Conservation (phyloP, 2,329 filamentous ascomycete genomes). For the Neophaeococcomyces aloes region DNA sequence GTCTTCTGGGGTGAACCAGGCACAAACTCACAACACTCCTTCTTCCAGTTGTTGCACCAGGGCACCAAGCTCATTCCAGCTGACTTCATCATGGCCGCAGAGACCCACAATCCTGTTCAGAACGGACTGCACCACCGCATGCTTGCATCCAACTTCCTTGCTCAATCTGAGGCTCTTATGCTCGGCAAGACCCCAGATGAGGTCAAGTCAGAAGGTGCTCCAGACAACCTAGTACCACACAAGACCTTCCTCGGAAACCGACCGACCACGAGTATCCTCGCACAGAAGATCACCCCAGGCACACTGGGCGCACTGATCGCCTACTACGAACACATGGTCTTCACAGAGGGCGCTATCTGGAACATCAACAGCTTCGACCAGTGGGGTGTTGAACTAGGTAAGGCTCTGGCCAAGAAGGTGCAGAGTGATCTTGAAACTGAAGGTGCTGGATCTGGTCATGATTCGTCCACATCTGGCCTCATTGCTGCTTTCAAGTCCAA, state of each 20-base stretch:
- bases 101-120: constrained; percentile 93
- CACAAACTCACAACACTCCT: constrained; percentile 98
- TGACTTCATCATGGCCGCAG: constrained; percentile 92
- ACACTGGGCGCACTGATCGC: constrained; percentile 91
- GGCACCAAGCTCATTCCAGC: constrained; percentile 97
- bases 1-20: constrained; percentile 97
- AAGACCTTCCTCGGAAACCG: constrained; percentile 99
- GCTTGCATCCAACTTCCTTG: constrained; percentile 43
- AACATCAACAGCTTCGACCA: constrained; percentile 99
- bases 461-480: constrained; percentile 76
- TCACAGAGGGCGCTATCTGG: constrained; percentile 95
- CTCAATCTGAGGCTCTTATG: constrained; percentile 45
- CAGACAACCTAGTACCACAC: constrained; percentile 65
- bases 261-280: constrained; percentile 88
- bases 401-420: constrained; percentile 89
- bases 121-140: constrained; percentile 81
- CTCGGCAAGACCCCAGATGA: constrained; percentile 39
- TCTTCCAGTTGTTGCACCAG: constrained; percentile 99
- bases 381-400: constrained; percentile 98
- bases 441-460: constrained; percentile 64
- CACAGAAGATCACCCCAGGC: constrained; percentile 84
- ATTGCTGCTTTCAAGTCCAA: constrained; percentile 88
- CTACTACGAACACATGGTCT: constrained; percentile 98
- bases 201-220: constrained; percentile 38
- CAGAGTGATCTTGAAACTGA: constrained; percentile 69